These are phyloP conservation scores for Lactarius pseudohatsudake DNA, from an alignment of 768 basidiomycete species.

Conservation along the genomic window DNA sequence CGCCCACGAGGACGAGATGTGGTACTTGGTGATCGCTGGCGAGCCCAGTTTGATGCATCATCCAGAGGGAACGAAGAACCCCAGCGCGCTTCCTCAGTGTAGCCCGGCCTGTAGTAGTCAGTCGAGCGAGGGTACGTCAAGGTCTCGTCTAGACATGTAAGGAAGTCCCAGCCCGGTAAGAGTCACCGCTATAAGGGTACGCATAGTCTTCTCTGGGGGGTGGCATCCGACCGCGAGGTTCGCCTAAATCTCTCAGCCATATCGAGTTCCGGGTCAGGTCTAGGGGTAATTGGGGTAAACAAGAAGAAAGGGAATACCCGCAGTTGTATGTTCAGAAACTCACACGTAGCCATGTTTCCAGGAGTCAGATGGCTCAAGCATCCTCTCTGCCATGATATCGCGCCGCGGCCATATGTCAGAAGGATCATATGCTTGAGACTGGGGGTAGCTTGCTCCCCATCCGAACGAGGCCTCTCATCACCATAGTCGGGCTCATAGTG, in stretches of 20 bases:
- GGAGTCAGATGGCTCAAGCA: constrained; percentile 70
- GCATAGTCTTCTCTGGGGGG: constrained; percentile 36
- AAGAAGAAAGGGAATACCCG: constrained; percentile 6
- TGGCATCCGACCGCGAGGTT: constrained; percentile 20
- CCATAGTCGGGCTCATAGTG: constrained; percentile 20
- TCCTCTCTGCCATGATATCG: constrained; percentile 48
- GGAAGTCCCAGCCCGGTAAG: constrained; percentile 43
- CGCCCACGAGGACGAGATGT: constrained; percentile 23
- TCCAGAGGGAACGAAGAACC: constrained; percentile 35
- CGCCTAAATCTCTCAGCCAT: constrained; percentile 25
- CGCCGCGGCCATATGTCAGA: constrained; percentile 34
- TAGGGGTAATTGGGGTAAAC: constrained; percentile 18
- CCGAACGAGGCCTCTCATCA: constrained; percentile 16
- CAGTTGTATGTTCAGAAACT: constrained; percentile 9
- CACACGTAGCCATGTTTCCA: constrained; percentile 43
- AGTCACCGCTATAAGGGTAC: constrained; percentile 47
- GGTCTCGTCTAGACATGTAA: constrained; percentile 42
- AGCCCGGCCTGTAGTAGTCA: constrained; percentile 55
- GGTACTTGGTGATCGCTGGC: constrained; percentile 17
- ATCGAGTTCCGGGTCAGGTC: constrained; percentile 18
- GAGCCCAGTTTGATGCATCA: constrained; percentile 28
- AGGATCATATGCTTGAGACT: constrained; percentile 31
- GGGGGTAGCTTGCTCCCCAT: constrained; percentile 24
- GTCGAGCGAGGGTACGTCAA: constrained; percentile 38
- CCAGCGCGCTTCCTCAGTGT: constrained; percentile 39